Conservation (phyloP, 805 yeast genomes). For the Candida boidinii region DNA sequence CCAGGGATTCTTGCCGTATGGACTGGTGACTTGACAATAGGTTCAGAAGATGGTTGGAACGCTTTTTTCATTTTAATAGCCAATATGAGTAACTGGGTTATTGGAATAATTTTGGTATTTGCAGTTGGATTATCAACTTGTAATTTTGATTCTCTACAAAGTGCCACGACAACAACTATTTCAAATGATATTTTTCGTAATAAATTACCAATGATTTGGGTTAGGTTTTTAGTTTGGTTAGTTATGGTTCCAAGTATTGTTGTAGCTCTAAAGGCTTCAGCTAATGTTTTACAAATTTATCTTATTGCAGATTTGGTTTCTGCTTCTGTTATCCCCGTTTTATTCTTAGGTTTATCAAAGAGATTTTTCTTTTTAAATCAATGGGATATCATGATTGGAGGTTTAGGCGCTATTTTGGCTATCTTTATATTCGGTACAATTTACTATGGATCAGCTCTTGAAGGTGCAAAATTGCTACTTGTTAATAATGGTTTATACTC, state of each 20-base stretch:
- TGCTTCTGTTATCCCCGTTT: constrained; percentile 75
- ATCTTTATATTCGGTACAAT: constrained; percentile 81
- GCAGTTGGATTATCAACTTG: constrained; percentile 71
- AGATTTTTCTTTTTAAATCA: constrained; percentile 63
- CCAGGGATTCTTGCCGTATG: constrained; percentile 88
- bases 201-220: constrained; percentile 55
- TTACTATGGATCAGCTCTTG: constrained; percentile 62
- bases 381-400: constrained; percentile 75
- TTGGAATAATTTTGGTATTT: constrained; percentile 75
- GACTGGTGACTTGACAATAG: constrained; percentile 59
- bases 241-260: constrained; percentile 84
- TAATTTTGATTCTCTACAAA: constrained; percentile 81
- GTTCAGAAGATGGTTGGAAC: constrained; percentile 48
- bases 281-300: constrained; percentile 77
- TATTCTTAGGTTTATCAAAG: constrained; percentile 65
- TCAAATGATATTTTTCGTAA: constrained; percentile 89
- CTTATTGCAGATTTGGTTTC: constrained; percentile 87
- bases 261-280: constrained; percentile 74
- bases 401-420: constrained; percentile 71
- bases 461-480: constrained; percentile 70
- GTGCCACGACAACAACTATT: constrained; percentile 80
- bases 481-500: constrained; percentile 75
- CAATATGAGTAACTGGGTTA: constrained; percentile 77
- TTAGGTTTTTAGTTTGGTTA: constrained; percentile 60
- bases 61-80: constrained; percentile 68